Evolutionary conservation across 2,329 filamentous ascomycete species (phyloP).

Genomic region (Amylocarpus encephaloides): DNA sequence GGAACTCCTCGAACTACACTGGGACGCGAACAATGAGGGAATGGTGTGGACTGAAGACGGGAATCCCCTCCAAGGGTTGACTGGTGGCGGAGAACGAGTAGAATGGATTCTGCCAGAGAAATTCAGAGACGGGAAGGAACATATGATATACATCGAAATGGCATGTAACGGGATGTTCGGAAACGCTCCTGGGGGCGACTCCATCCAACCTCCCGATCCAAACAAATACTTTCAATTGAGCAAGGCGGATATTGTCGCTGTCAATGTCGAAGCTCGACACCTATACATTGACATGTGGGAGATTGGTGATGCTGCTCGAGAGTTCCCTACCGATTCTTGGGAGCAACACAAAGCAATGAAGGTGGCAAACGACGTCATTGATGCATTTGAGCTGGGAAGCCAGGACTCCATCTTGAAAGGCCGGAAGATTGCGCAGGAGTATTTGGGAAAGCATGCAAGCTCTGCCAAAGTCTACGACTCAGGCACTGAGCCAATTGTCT

Average conservation of each 20-base stretch:
- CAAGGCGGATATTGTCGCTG: slow-evolving; percentile 78
- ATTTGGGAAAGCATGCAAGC: slow-evolving; percentile 75
- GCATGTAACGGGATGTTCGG: slow-evolving; percentile 99
- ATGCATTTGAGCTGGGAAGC: slow-evolving; percentile 76
- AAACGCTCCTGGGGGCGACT: slow-evolving; percentile 76
- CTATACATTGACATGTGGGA: slow-evolving; percentile 95
- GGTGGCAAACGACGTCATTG: slow-evolving; percentile 81
- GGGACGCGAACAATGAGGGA: slow-evolving; percentile 94
- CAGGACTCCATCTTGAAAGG: slow-evolving; percentile 72
- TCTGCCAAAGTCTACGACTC: slow-evolving; percentile 77
- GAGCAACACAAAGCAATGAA: slow-evolving; percentile 82
- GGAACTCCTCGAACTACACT: slow-evolving; percentile 86
- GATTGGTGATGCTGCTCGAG: slow-evolving; percentile 83
- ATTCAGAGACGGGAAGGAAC: slow-evolving; percentile 79
- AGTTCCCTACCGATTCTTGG: slow-evolving; percentile 83
- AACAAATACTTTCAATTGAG: slow-evolving; percentile 72
- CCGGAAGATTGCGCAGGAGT: slow-evolving; percentile 75
- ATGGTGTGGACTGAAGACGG: slow-evolving; percentile 88
- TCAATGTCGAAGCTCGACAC: slow-evolving; percentile 77
- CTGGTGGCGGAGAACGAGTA: slow-evolving; percentile 77
- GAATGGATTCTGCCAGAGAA: slow-evolving; percentile 85
- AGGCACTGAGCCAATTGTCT: slow-evolving; percentile 70
- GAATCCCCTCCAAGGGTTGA: slow-evolving; percentile 85
- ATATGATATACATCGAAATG: slow-evolving; percentile 95
- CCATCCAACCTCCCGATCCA: slow-evolving; percentile 82